Base-by-base conservation (phyloP, 345 rosid species). In the Corchorus capsularis region DNA sequence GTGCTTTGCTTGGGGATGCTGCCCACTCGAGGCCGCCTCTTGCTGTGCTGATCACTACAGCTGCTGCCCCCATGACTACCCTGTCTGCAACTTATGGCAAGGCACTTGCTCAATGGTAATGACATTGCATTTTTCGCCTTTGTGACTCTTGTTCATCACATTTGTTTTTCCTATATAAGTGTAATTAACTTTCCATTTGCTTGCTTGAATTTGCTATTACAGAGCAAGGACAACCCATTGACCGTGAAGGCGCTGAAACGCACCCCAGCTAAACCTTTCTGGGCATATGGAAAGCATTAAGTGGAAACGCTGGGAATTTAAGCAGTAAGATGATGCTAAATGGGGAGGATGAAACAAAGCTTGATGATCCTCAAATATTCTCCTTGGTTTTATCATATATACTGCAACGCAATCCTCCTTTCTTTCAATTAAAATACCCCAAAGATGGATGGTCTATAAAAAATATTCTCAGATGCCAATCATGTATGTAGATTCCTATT, bases 1-100 rank as follows among this genome's bases (percentile, higher is more conserved):
- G 74, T 93, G 99, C 83, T 92, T 92, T 61, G 84, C 82, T 43
- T 96, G 99, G 98, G 99, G 98, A 74, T 93, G 99, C 87, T 92
- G 99, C 85, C 96, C 97, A 0, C 89, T 89, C 0, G 99, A 92
- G 79, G 83, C 87, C 8, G 99, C 97, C 46, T 87, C 93, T 73
- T 96, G 97, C 83, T 96, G 98, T 43, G 97, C 89, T 0, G 97
- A 96, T 67, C 83, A 86, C 59, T 80, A 87, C 22, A 92, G 97
- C 68, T 96, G 97, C 82, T 93, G 98, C 84, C 99, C 99, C 1
- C 90, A 83, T 4, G 97, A 93, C 41, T 92, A 85, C 73, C 99
- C 99, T 0, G 49, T 96, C 79, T 96, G 99, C 75, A 84, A 93
- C 57, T 37, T 91, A 60, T 68, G 79, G 0, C 75, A 79, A 3